A percentile compares a stretch with the other conserved stretches of the same genome.
Evolutionary conservation across 2,329 filamentous ascomycete genomes (phyloP).

Genomic region (Rasamsonia emersonii): DNA sequence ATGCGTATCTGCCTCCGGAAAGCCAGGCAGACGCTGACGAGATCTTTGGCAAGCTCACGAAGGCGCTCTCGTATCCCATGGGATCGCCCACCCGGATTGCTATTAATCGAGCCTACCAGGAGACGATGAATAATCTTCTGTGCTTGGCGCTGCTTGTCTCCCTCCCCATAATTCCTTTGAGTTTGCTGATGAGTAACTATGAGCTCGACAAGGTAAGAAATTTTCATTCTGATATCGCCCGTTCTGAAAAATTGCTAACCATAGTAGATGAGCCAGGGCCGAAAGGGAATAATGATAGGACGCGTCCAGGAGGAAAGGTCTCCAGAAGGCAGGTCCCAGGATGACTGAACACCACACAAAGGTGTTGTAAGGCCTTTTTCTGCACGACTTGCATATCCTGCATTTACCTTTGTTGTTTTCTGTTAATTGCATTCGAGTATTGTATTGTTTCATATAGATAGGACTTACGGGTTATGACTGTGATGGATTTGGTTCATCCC

Average conservation of each 20-base stretch:
- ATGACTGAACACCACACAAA: too few species aligned
- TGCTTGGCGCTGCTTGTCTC: constrained; percentile 46
- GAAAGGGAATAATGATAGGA: too few species aligned
- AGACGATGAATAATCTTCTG: constrained; percentile 54
- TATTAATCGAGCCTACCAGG: constrained; percentile 57
- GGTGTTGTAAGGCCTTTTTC: too few species aligned
- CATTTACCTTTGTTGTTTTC: too few species aligned
- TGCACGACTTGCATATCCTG: too few species aligned
- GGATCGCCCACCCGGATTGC: constrained; percentile 50
- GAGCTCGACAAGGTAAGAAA: constrained; percentile 42
- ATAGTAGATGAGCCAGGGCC: too few species aligned
- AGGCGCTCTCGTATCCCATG: constrained; percentile 50
- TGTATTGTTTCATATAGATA: neutral
- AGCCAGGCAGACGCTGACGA: constrained; percentile 30
- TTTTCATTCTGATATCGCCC: neutral
- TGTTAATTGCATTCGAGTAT: neutral
- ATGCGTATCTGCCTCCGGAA: constrained; percentile 41
- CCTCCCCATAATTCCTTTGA: constrained; percentile 49
- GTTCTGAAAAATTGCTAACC: too few species aligned
- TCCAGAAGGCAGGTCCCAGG: too few species aligned
- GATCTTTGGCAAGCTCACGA: constrained; percentile 46
- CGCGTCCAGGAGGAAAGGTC: too few species aligned
- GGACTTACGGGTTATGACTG: constrained; percentile 4
- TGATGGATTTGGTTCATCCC: neutral
- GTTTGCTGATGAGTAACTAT: constrained; percentile 50